Base-by-base conservation (phyloP, 139 green algal species). In the Klebsormidium nitens region DNA sequence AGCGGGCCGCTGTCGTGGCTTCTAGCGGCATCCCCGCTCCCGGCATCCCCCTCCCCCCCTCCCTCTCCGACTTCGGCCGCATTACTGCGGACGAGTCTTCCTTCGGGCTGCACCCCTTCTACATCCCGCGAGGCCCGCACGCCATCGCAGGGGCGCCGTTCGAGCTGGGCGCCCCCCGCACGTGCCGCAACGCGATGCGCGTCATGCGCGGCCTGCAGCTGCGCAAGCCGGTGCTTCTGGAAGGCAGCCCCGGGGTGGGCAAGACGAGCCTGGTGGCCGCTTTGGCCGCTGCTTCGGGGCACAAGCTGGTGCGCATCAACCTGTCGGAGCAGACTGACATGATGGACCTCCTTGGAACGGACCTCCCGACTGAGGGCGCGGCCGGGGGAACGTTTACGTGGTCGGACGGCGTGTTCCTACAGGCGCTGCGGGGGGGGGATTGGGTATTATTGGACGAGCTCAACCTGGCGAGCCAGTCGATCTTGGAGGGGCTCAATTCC, bases 401-500 rank as follows among this genome's bases (percentile, higher is more conserved):
- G 87, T 88, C 81, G 36, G 91, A 97, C 57, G 95, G 95, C 3
- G 91, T 95, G 29, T 85, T 99, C 79, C 85, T 99, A 55, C 66
- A 64, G 6, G 94, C 94, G 0, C 74, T 99, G 14, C 87, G 88
- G 56, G 56, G 73, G 0, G 93, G 94, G 14, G 61, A 85, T 57
- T 99, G 94, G 94, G 90, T 98, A 29, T 86, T 99, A 56, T 86
- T 99, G n/a, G 94, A 99, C 70, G 94, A 99, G 84, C 86, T 99
- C 23, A 99, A 99, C 77, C 85, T 99, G 14, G 94, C 94, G 5
- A 81, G 81, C 37, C 93, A 97, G 78, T 82, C 79, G 8, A 88
- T 99, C 36, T 80, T 99, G 50, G 78, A 84, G 58, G 94, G 94
- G 0, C 85, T 99, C 37, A 99, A 99, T 63, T 87, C 91, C 0